Base-by-base conservation (phyloP, 2,329 filamentous ascomycete species). In the Aaosphaeria pasadenensis region DNA sequence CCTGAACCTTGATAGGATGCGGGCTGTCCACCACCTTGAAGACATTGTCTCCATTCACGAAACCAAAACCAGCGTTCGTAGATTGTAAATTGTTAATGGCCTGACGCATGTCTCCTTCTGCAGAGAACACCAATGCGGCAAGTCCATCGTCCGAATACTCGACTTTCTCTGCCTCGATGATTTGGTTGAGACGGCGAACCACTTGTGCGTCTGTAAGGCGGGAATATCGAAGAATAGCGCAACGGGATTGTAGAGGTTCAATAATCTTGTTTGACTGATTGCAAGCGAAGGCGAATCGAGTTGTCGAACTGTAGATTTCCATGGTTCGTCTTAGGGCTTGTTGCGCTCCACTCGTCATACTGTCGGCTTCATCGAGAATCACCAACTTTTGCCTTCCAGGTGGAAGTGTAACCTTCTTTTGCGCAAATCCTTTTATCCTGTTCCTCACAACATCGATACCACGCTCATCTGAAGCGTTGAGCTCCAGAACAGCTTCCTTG, bases 251-350 rank as follows among this genome's bases (percentile, higher is more conserved):
- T 44, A 99, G 79, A n/a, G 94, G 94, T 72, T 99, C 94, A 71
- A 99, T 99, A 67, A 99, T 97, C 75, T 97, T 99, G 77, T 97
- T 99, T 53, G 88, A 94, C 76, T 96, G 90, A 71, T 99, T 99
- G 78, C 94, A 99, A 2, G 94, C 94, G 64, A 99, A 99, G 0
- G 94, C 94, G 66, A 99, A 99, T 49, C 94, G 83, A 2, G 94
- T 99, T 1, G 94, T 99, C 54, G 91, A 87, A 39, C 90, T 95
- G 76, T 97, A 97, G 44, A 97, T 99, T 71, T 99, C 94, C 94
- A 99, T 99, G 0, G 94, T 99, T 53, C 94, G 81, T 58, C 94
- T 84, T 33, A 99, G 81, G 17, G 94, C 94, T 73, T 97, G 94
- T 69, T 99, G 94, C 2, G 94, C 94, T 45, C 94, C 94, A 28